Percentiles rank a stretch among this genome's conserved stretches.
phyloP scores from a whole-genome alignment of 2,329 filamentous ascomycete species.

The Neocucurbitaria cava region DNA sequence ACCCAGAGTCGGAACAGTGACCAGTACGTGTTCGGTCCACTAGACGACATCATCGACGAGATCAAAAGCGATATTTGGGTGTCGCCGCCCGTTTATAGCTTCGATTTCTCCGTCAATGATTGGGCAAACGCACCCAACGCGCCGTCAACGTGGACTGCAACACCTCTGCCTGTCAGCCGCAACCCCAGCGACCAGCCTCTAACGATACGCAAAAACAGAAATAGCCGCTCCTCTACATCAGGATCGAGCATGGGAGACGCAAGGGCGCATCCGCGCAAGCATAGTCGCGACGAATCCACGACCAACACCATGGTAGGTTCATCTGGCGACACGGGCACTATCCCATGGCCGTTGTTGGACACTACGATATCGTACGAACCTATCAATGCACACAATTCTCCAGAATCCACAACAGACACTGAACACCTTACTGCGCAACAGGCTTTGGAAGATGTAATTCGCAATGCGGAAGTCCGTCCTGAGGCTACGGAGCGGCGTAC shows the following conservation, averaged over 20 bases:
- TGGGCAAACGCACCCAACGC: slow-evolving; percentile 26
- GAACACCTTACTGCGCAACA: slow-evolving; percentile 16
- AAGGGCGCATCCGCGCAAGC: slow-evolving; percentile 19
- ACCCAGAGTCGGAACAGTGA: slow-evolving; percentile 10
- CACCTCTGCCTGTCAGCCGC: slow-evolving; percentile 39
- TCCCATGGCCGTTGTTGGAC: slow-evolving; percentile 24
- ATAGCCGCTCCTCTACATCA: slow-evolving; percentile 38
- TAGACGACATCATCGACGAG: slow-evolving; percentile 46
- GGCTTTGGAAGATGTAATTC: slow-evolving; percentile 10
- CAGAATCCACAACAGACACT: background rate
- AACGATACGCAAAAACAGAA: slow-evolving; percentile 42
- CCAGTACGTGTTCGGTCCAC: slow-evolving; percentile 25
- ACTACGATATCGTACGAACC: background rate
- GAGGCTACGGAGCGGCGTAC: slow-evolving; percentile 19
- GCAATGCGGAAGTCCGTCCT: background rate
- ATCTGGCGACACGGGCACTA: background rate
- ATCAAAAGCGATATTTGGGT: slow-evolving; percentile 40
- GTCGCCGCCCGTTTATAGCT: slow-evolving; percentile 19
- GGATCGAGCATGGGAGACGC: slow-evolving; percentile 27
- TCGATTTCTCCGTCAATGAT: slow-evolving; percentile 16
- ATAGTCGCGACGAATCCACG: slow-evolving; percentile 15
- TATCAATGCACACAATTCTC: background rate
- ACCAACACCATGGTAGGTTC: slow-evolving; percentile 9
- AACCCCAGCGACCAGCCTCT: slow-evolving; percentile 39
- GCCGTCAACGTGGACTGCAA: slow-evolving; percentile 28